phyloP scores from a whole-genome alignment of 2,329 filamentous ascomycete species.

The Pseudogymnoascus sp. region DNA sequence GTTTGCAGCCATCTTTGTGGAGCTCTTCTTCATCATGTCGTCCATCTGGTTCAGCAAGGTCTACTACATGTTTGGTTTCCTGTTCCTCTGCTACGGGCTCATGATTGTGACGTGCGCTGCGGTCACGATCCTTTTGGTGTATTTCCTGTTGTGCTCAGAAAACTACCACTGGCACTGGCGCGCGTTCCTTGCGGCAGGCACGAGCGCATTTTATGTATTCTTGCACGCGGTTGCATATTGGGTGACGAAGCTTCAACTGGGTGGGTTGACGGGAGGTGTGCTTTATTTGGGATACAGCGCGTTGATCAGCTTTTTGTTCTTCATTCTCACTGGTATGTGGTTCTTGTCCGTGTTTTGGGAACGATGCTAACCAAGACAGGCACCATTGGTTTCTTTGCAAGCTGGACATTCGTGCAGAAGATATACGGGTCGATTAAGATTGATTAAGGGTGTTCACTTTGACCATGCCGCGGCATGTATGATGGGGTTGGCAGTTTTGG shows the following conservation, averaged over 20 bases:
- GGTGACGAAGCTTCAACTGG: constrained; percentile 77
- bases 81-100: constrained; percentile 93
- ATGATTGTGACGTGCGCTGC: constrained; percentile 95
- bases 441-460: constrained; percentile 45
- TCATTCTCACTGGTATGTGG: constrained; percentile 80
- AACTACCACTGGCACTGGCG: constrained; percentile 99
- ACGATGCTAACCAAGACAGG: constrained; percentile 43
- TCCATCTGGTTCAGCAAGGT: constrained; percentile 98
- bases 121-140: constrained; percentile 88
- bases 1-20: constrained; percentile 94
- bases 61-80: constrained; percentile 99
- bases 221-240: constrained; percentile 86
- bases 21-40: constrained; percentile 99
- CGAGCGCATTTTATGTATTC: constrained; percentile 87
- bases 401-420: constrained; percentile 86
- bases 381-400: constrained; percentile 90
- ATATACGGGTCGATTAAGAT: constrained; percentile 99
- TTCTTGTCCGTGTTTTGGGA: constrained; percentile 8
- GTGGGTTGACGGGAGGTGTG: constrained; percentile 75
- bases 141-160: constrained; percentile 91
- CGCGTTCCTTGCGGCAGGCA: constrained; percentile 83
- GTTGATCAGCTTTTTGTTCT: constrained; percentile 83
- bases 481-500: neutral
- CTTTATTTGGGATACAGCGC: constrained; percentile 90
- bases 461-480: neutral